Evolutionary conservation across 352 stramenopile genomes (phyloP).

Genomic region (Phytophthora nicotianae): DNA sequence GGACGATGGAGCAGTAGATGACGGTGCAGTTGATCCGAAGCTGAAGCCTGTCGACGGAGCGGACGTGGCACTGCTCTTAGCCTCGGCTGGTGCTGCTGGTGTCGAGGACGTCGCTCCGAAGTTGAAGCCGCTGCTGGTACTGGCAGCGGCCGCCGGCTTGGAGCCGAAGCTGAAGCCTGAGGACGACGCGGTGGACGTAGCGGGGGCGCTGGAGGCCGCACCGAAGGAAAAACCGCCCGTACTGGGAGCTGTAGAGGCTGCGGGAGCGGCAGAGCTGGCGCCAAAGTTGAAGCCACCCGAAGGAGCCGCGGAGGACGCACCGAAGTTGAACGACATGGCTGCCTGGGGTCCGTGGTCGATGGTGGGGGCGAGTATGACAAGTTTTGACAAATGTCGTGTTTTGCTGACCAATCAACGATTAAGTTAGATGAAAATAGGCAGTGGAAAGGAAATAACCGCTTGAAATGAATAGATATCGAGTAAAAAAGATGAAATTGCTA

Average conservation of each 20-base stretch:
- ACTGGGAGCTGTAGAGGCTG: slow-evolving; percentile 7
- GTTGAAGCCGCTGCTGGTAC: slow-evolving; percentile 7
- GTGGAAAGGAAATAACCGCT: neutral
- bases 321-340: slow-evolving; percentile 52
- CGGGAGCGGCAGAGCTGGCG: slow-evolving; percentile 1
- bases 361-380: neutral
- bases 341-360: slow-evolving; percentile 5
- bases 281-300: slow-evolving; percentile 39
- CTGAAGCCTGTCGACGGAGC: slow-evolving; percentile 19
- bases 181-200: slow-evolving; percentile 14
- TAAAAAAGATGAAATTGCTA: neutral
- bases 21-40: slow-evolving; percentile 11
- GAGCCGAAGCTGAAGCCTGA: slow-evolving; percentile 33
- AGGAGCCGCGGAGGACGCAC: slow-evolving; percentile 23
- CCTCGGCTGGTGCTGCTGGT: slow-evolving; percentile 8
- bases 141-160: slow-evolving; percentile 10
- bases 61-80: slow-evolving; percentile 16
- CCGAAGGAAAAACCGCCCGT: slow-evolving; percentile 15
- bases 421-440: neutral
- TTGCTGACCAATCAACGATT: neutral
- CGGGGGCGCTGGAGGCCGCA: slow-evolving; percentile 7
- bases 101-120: slow-evolving; percentile 8
- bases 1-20: neutral
- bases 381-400: neutral
- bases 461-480: no score